Evolutionary conservation across 768 basidiomycete genomes (phyloP), one percentile per base, ranked within the genome.

Genomic region (Tricholoma matsutake): DNA sequence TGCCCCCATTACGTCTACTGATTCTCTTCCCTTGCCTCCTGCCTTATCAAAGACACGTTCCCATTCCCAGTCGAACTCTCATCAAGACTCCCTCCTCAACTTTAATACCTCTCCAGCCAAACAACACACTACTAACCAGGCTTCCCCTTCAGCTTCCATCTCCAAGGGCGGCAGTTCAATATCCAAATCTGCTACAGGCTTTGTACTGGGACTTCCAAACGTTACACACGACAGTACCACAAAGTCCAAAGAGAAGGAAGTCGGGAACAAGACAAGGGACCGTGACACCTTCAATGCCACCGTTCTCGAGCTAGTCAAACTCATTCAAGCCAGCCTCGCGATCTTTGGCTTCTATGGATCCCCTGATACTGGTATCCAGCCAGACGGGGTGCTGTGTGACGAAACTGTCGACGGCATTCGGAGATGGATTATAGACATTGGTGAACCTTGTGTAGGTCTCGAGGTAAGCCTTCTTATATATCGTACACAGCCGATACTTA

Each of bases 321-420:
- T 91, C 63, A 73, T 93, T 35, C 92, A 94, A 68, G 83, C 85
- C 9, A 84, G 83, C 29, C 81, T 94, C 32, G 75, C 80, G 54
- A 79, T 92, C 55, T 94, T 89, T 69, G 91, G 90, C 61, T 76
- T 89, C 73, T 90, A 73, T 56, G 58, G 60, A 29, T 58, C 63
- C 13, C 60, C 68, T 6, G 59, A 62, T 43, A 37, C 20, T 45
- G 54, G 58, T 28, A 61, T 69, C 47, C 28, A 62, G 28, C 67
- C 82, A 45, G 86, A 94, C 71, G 92, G 92, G 1, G 78, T 94
- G 13, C 74, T 94, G 22, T 94, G 92, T 68, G 91, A 94, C 71
- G 73, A 79, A 13, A 92, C 92, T 0, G 82, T 91, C 28, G 84
- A 87, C 28, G 91, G 86, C 5, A 82, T 94, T 34, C 78, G 81